Base-by-base conservation (phyloP, 2,329 filamentous ascomycete genomes). In the Botrytis fragariae region DNA sequence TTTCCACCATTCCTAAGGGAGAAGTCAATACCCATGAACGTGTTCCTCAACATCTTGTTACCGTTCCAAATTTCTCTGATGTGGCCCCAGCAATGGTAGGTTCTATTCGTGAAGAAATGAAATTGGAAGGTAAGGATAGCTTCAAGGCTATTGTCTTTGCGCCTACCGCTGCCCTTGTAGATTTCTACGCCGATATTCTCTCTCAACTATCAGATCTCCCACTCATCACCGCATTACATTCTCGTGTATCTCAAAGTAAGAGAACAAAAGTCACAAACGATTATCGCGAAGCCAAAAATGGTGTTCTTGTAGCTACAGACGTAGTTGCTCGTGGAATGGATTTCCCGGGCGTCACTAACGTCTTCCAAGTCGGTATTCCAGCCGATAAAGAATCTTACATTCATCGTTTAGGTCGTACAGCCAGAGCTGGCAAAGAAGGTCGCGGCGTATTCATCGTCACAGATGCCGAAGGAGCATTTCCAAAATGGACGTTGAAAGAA, bases 81-180 rank as follows among this genome's bases (percentile, higher is more conserved):
- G 84, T 91, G 60, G 86, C 93, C 74, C 94, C 96, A 25, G 84
- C 91, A 3, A 81, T 98, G 32, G 86, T 96, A 71, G 95, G 98
- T 82, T 86, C 98, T 69, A 84, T 91, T 64, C 84, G 90, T 72
- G 87, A 87, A 51, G 90, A 92, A 77, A 82, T 86, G n/a, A 77
- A 85, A 44, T 83, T 84, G 37, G 81, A 83, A 32, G 78, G 76
- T 2, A 77, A 81, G 75, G 79, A 82, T 75, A 83, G 85, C 75
- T 98, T 98, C 88, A 99, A 99, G 86, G 93, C 94, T n/a, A 97
- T 99, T 74, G 85, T 97, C 60, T 99, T 97, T 84, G 92, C 95
- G 81, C 93, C 93, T 79, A 93, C 92, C 35, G 97, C 92, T 0
- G 88, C 89, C 37, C 87, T 92, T 76, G 93, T 94, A 62, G 86